Base-by-base conservation (phyloP, 345 rosid genomes). In the Gossypioides kirkii region DNA sequence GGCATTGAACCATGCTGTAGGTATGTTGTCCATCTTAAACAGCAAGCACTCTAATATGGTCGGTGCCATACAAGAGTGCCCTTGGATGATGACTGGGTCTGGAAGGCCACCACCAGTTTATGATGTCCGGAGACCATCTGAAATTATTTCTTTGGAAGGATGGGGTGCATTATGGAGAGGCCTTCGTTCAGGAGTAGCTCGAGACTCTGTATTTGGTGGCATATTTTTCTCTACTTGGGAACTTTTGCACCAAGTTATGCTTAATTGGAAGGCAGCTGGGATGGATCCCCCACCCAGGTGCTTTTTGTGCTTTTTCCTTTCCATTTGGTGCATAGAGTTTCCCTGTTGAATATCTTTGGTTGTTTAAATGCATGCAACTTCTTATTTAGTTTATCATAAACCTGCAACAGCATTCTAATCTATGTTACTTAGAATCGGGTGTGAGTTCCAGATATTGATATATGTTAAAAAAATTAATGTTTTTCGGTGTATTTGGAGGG, bases 81-180 rank as follows among this genome's bases (percentile, higher is more conserved):
- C 97, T 3, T 92, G 96, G 99, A 95, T 92, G 97, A 90, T 95
- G 88, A 88, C 89, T 59, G 99, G 99, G 32, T 85, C 97, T 47
- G 98, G 99, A 52, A 92, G 80, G 82, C 91, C 94, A 5, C 98
- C 99, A 52, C 71, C 94, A 26, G 87, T 87, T 17, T 87, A 70
- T 74, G 86, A 87, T 76, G 97, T 92, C 72, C 83, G 80, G 73
- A 87, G 86, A 72, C 88, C 86, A 9, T 77, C 85, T 0, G 85
- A 86, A 70, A 78, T 95, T 42, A 79, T 87, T 62, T 88, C 97
- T 26, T 82, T 92, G 79, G 99, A 92, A 86, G 99, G 99, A 67
- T 85, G 82, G 79, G 71, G 85, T 73, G 89, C 94, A 10, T 72
- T 92, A 13, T 95, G 98, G 97, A 89, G 89, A 70, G 97, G 97